These are phyloP conservation scores for Nakaseomyces delphensis DNA, from an alignment of 1,139 yeast genomes.

Conservation along the genomic window DNA sequence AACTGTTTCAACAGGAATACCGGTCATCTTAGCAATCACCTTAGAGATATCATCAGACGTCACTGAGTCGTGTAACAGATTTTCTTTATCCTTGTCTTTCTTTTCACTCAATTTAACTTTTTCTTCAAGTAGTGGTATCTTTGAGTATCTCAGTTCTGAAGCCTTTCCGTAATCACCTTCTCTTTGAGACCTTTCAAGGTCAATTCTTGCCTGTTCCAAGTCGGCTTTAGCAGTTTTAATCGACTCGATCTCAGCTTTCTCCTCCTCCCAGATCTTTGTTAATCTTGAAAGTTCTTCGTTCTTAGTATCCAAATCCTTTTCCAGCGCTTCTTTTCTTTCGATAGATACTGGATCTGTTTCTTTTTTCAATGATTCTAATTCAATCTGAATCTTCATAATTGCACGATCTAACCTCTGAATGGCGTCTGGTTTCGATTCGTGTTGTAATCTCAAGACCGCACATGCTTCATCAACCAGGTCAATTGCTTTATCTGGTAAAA, in stretches of 20 bases:
- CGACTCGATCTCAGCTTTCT: conserved; percentile 62
- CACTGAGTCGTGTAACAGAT: conserved; percentile 79
- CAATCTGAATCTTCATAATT: conserved; percentile 91
- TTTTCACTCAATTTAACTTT: conserved; percentile 47
- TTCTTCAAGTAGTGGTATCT: conserved; percentile 68
- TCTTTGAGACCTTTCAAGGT: conserved; percentile 74
- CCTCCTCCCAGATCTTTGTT: conserved; percentile 80
- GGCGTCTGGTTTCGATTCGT: conserved; percentile 94
- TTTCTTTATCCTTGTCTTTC: conserved; percentile 30
- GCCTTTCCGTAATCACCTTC: conserved; percentile 82
- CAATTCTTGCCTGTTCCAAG: conserved; percentile 74
- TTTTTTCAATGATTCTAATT: conserved; percentile 82
- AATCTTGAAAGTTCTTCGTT: conserved; percentile 57
- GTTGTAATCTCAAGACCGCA: conserved; percentile 86
- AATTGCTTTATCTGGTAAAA: conserved; percentile 90
- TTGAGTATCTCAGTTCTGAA: conserved; percentile 78
- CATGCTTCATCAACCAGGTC: conserved; percentile 97
- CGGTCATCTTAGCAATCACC: conserved; percentile 90
- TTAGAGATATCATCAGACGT: conserved; percentile 89
- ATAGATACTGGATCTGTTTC: conserved; percentile 80
- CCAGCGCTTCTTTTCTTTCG: conserved; percentile 60
- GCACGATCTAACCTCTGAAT: conserved; percentile 81
- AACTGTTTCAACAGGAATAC: conserved; percentile 86
- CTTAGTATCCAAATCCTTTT: conserved; percentile 55
- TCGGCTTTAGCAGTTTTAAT: conserved; percentile 73